phyloP scores from a whole-genome alignment of 345 rosid species.

The Citrus unshiu region DNA sequence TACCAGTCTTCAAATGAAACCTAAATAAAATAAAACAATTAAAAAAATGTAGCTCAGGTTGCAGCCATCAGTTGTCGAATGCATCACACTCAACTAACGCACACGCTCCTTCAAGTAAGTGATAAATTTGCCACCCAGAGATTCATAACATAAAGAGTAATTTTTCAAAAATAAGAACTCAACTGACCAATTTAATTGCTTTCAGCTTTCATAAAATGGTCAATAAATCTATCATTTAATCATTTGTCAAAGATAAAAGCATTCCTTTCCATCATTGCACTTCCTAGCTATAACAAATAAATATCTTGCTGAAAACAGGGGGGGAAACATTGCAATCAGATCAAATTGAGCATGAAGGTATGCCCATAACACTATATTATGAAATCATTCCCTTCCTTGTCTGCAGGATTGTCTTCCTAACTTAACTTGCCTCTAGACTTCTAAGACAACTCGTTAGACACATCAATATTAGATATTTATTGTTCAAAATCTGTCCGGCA shows the following conservation, averaged over 20 bases:
- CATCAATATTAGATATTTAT: background rate
- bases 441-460: background rate
- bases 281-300: background rate
- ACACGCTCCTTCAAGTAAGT: background rate
- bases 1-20: background rate
- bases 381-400: background rate
- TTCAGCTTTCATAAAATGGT: background rate
- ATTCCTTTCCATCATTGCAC: background rate
- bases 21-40: background rate
- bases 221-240: background rate
- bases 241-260: background rate
- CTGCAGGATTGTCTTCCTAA: background rate
- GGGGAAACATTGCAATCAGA: background rate
- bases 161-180: background rate
- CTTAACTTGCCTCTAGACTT: background rate
- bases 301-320: background rate
- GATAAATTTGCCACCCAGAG: background rate
- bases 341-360: background rate
- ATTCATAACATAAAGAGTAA: background rate
- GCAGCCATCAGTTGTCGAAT: background rate
- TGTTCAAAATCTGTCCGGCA: background rate
- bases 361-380: background rate
- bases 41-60: background rate
- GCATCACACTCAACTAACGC: background rate
- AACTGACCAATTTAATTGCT: background rate